Base-by-base conservation (phyloP, 768 basidiomycete species). In the Serendipita sp. region DNA sequence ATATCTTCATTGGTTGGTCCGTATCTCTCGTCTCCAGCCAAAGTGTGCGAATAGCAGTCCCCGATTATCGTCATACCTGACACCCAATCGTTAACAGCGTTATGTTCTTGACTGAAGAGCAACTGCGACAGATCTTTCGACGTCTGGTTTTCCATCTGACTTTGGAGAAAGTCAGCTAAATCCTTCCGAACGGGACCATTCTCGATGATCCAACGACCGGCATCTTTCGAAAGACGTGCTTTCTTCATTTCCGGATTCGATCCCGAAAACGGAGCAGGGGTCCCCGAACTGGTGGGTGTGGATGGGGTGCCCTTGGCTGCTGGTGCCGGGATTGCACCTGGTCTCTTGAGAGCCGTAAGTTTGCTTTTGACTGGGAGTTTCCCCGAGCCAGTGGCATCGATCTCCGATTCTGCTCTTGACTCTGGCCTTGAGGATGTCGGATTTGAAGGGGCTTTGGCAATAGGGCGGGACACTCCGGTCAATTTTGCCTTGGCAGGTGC, bases 81-180 rank as follows among this genome's bases (percentile, higher is more conserved):
- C 63, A 95, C 80, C 70, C 89, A 85, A 72, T 98, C 96, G 69
- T 91, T 94, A 68, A 97, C 86, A 3, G 93, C 91, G 68, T 88
- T 90, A 73, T 97, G 96, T 70, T 96, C 96, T 66, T 88, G 89
- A 71, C 95, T 97, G 77, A 97, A 99, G 34, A 99, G 78, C 34
- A 83, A 83, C 3, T 81, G 74, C 11, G 88, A 73, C 2, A 98
- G 75, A 1, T 93, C 88, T 67, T 86, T 84, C 2, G 88, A 87
- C 3, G 82, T 79, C 70, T 88, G 81, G 7, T 85, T 80, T 68
- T 94, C 92, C 92, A 98, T 97, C 74, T 99, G 96, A 68, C 80
- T 83, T 69, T 91, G 88, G 56, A 98, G 77, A 11, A 85, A 75
- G 46, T 97, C 95, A 44, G 86, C 82, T 13, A 97, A 79, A 70